Evolutionary conservation across 2,329 filamentous ascomycete genomes (phyloP).

Genomic region (Decorospora gaudefroyi): DNA sequence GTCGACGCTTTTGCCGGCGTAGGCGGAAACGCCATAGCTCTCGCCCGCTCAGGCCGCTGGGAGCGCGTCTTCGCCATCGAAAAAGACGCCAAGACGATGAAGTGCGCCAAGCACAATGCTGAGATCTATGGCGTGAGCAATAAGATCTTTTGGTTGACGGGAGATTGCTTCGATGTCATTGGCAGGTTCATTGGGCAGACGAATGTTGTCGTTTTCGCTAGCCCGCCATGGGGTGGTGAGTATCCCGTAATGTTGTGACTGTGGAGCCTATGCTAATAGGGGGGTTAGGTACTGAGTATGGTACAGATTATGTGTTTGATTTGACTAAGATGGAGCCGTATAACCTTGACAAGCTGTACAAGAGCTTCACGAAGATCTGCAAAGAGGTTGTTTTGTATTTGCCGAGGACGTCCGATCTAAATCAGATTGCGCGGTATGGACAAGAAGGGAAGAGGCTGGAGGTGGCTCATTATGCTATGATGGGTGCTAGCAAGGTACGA

Average conservation of each 20-base stretch:
- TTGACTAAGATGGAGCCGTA: conserved; percentile 89
- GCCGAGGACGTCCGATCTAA: conserved; percentile 62
- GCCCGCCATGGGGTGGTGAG: conserved; percentile 74
- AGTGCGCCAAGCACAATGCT: conserved; percentile 92
- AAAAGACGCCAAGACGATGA: conserved; percentile 75
- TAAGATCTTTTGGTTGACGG: conserved; percentile 82
- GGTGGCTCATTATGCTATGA: conserved; percentile 79
- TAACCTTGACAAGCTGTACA: conserved; percentile 55
- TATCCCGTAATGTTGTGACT: neutral
- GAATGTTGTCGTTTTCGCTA: conserved; percentile 68
- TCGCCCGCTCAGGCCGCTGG: conserved; percentile 80
- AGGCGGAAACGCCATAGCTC: conserved; percentile 94
- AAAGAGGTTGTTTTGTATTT: conserved; percentile 74
- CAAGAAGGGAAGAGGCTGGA: conserved; percentile 42
- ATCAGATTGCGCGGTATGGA: conserved; percentile 45
- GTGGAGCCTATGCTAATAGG: conserved; percentile 10
- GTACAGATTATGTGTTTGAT: conserved; percentile 73
- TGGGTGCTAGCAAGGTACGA: conserved; percentile 80
- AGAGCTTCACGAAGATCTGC: conserved; percentile 47
- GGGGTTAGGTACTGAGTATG: conserved; percentile 63
- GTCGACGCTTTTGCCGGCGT: conserved; percentile 91
- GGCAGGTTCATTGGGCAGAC: conserved; percentile 56
- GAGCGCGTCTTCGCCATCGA: conserved; percentile 86
- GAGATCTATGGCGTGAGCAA: conserved; percentile 77
- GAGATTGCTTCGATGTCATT: conserved; percentile 81